Conservation (phyloP, 257 asterid genomes). For the Ehretia macrophylla region DNA sequence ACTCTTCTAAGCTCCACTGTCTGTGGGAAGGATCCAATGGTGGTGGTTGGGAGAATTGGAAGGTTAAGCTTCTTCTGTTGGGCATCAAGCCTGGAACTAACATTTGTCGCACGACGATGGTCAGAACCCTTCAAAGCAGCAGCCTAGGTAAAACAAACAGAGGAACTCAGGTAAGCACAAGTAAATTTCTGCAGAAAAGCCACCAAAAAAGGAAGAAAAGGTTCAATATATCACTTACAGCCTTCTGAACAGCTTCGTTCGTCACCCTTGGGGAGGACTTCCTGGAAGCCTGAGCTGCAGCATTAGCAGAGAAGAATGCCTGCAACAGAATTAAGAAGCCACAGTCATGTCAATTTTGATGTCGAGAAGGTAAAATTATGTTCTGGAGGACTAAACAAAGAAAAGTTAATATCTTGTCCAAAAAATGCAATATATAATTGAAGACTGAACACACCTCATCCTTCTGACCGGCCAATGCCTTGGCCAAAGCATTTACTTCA, state of each 20-base stretch:
- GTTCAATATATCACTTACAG: slow-evolving; percentile 56
- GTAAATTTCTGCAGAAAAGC: slow-evolving; percentile 4
- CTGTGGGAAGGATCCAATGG: slow-evolving; percentile 98
- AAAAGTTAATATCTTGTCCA: neutral
- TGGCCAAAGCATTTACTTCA: slow-evolving; percentile 93
- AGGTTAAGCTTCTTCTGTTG: slow-evolving; percentile 97
- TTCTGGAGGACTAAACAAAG: too few species aligned
- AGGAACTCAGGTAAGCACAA: slow-evolving; percentile 12
- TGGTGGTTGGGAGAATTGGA: slow-evolving; percentile 95
- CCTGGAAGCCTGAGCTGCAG: slow-evolving; percentile 93
- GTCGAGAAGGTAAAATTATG: too few species aligned
- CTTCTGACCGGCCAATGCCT: slow-evolving; percentile 76
- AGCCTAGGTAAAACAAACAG: slow-evolving; percentile 33
- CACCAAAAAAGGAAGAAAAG: neutral
- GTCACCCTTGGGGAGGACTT: slow-evolving; percentile 91
- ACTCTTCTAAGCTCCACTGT: slow-evolving; percentile 90
- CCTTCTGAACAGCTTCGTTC: slow-evolving; percentile 91
- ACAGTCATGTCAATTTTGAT: neutral
- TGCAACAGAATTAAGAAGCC: slow-evolving; percentile 22
- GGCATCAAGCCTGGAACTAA: slow-evolving; percentile 89
- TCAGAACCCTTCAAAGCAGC: slow-evolving; percentile 93
- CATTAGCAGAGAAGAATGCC: slow-evolving; percentile 80
- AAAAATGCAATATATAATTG: too few species aligned
- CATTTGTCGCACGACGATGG: slow-evolving; percentile 94
- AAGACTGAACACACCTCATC: slow-evolving; percentile 55